Evolutionary conservation across 1,284 basidiomycete genomes (phyloP), one percentile per base, ranked within the genome.

Genomic region (Leucoagaricus sp.): DNA sequence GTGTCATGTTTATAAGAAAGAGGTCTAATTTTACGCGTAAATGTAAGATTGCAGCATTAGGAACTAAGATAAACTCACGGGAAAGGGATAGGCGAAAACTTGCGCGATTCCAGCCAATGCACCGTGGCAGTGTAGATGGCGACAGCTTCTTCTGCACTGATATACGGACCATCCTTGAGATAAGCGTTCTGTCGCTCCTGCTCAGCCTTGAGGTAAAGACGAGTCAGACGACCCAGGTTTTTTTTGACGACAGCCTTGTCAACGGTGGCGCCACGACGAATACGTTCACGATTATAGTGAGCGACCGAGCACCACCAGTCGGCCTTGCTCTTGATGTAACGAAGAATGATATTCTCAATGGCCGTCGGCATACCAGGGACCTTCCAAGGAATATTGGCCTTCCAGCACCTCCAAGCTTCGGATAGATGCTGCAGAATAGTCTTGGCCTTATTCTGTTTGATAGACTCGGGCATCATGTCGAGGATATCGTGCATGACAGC

Each of bases 401-500:
- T 99, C 95, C 96, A 98, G 74, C 94, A 96, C 65, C 96, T 84
- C 96, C 96, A 99, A 8, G 96, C 96, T 73, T 99, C 97, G 1
- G 94, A 96, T 61, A 99, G 75, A 71, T 99, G 97, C 72, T 98
- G 95, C 68, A 99, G 70, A 65, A 99, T 99, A 15, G 97, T 99
- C 82, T 99, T 99, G 45, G 94, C 89, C 81, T 99, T 98, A 80
- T 98, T 98, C 74, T 95, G 94, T 74, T 97, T 97, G 78, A 99
- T 94, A 4, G 92, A 94, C 75, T 98, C 97, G 1, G 97, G 97
- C 96, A 98, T 98, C 94, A 93, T 93, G 74, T 95, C 94, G 61
- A 97, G 81, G 63, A 99, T 98, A 75, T 99, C 96, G 75, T 98
- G 96, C 96, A 99, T 98, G 65, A 99, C 96, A 52, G 96, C 95